phyloP scores from a whole-genome alignment of 768 basidiomycete species.

The Lactarius akahatsu region DNA sequence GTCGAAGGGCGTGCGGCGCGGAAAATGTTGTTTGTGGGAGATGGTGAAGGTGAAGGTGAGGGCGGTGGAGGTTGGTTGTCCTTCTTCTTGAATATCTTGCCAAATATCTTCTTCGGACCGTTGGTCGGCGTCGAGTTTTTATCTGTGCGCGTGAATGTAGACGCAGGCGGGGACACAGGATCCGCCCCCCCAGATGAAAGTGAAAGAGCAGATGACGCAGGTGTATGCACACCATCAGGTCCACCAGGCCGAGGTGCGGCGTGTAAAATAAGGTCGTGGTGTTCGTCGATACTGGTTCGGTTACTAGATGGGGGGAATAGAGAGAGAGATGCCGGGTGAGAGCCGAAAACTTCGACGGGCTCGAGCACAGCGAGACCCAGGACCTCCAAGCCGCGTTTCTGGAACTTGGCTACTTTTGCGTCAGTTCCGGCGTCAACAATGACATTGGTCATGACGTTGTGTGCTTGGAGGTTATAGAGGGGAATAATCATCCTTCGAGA shows the following conservation, averaged over 20 bases:
- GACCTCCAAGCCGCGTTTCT: conserved; percentile 70
- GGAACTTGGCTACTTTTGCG: conserved; percentile 75
- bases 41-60: conserved; percentile 17
- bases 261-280: conserved; percentile 7
- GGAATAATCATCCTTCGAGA: conserved; percentile 78
- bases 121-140: conserved; percentile 33
- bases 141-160: conserved; percentile 31
- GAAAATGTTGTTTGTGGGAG: conserved; percentile 14
- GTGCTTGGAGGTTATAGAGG: conserved; percentile 83
- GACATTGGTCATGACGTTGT: conserved; percentile 83
- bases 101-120: conserved; percentile 61
- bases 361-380: conserved; percentile 77
- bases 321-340: conserved; percentile 27
- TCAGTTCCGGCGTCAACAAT: conserved; percentile 74
- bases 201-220: conserved; percentile 28
- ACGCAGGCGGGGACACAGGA: conserved; percentile 27
- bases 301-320: conserved; percentile 28
- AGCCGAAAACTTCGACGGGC: conserved; percentile 70
- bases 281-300: conserved; percentile 36
- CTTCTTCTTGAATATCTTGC: conserved; percentile 69
- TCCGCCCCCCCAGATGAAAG: conserved; percentile 25
- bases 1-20: conserved; percentile 17
- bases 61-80: conserved; percentile 31
- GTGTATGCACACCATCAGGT: conserved; percentile 22
- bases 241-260: conserved; percentile 3